Evolutionary conservation across 768 basidiomycete genomes (phyloP).

Genomic region (Pleurotus cornucopiae): DNA sequence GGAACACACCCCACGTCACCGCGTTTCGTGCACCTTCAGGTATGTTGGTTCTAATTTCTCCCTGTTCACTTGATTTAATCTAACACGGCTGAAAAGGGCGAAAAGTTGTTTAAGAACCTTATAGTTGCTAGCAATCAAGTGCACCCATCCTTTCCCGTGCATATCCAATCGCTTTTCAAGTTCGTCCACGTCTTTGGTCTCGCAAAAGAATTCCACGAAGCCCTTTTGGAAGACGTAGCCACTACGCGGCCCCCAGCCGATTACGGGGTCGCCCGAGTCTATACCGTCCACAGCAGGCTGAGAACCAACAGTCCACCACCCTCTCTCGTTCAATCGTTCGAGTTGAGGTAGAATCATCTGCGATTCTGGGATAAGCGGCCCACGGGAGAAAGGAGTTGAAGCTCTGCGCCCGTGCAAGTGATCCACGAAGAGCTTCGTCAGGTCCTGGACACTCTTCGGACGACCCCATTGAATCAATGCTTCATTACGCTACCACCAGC

Average conservation of each 20-base stretch:
- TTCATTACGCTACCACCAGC: constrained; percentile 46
- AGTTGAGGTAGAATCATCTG: constrained; percentile 74
- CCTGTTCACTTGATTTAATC: constrained; percentile 60
- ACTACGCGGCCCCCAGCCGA: constrained; percentile 91
- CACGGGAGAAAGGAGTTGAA: constrained; percentile 86
- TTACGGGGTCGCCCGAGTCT: constrained; percentile 65
- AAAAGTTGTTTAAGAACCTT: constrained; percentile 41
- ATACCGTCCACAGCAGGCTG: constrained; percentile 90
- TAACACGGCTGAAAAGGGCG: constrained; percentile 39
- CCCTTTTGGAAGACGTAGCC: constrained; percentile 98
- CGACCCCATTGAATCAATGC: constrained; percentile 73
- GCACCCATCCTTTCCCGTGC: constrained; percentile 62
- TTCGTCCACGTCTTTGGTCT: constrained; percentile 46
- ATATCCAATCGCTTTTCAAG: constrained; percentile 56
- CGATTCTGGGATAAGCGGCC: constrained; percentile 80
- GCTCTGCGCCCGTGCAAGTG: constrained; percentile 72
- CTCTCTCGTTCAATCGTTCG: constrained; percentile 66
- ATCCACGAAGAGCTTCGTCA: constrained; percentile 75
- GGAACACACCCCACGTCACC: constrained; percentile 98
- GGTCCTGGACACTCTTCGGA: constrained; percentile 58
- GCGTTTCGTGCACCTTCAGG: constrained; percentile 80
- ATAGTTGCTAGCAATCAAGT: constrained; percentile 82
- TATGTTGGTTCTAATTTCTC: constrained; percentile 78
- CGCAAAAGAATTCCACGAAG: constrained; percentile 95
- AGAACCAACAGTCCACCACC: constrained; percentile 96